These are phyloP conservation scores for Xylariaceae sp. DNA, from an alignment of 2,329 filamentous ascomycete genomes.

Conservation along the genomic window DNA sequence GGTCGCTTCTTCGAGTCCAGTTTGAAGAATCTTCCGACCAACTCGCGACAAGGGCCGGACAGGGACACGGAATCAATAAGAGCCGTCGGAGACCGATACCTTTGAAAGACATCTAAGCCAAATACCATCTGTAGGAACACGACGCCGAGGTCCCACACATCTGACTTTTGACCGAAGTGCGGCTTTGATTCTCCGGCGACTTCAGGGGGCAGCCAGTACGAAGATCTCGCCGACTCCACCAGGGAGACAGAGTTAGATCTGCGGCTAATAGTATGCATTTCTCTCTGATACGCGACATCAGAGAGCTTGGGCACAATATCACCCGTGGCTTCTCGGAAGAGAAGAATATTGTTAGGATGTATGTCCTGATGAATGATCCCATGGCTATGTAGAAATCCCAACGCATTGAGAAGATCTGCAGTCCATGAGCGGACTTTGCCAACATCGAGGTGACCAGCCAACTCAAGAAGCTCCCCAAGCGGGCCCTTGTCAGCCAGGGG, in stretches of 20 bases:
- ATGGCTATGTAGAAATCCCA: constrained; percentile 81
- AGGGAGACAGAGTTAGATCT: constrained; percentile 50
- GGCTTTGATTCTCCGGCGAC: constrained; percentile 58
- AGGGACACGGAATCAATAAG: constrained; percentile 68
- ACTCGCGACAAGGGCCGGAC: constrained; percentile 71
- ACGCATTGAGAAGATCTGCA: constrained; percentile 82
- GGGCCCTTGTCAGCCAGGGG: constrained; percentile 80
- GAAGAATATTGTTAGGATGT: constrained; percentile 72
- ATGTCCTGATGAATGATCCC: constrained; percentile 81
- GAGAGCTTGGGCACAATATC: constrained; percentile 70
- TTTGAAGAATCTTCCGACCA: constrained; percentile 81
- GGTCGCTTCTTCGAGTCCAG: constrained; percentile 78
- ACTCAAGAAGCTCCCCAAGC: constrained; percentile 74
- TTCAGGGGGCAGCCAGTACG: constrained; percentile 81
- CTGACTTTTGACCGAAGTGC: constrained; percentile 71
- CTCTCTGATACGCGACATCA: constrained; percentile 67
- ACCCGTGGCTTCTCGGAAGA: constrained; percentile 66
- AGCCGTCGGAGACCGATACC: constrained; percentile 73
- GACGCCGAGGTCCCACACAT: constrained; percentile 92
- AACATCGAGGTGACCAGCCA: constrained; percentile 69
- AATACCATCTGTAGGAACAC: constrained; percentile 93
- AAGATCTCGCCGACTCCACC: constrained; percentile 62
- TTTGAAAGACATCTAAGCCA: constrained; percentile 69
- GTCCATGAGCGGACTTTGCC: constrained; percentile 82
- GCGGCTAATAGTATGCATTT: constrained; percentile 58